Evolutionary conservation across 2,329 filamentous ascomycete species (phyloP), one percentile per base, ranked within the genome.

Genomic region (Coniochaeta sp.): DNA sequence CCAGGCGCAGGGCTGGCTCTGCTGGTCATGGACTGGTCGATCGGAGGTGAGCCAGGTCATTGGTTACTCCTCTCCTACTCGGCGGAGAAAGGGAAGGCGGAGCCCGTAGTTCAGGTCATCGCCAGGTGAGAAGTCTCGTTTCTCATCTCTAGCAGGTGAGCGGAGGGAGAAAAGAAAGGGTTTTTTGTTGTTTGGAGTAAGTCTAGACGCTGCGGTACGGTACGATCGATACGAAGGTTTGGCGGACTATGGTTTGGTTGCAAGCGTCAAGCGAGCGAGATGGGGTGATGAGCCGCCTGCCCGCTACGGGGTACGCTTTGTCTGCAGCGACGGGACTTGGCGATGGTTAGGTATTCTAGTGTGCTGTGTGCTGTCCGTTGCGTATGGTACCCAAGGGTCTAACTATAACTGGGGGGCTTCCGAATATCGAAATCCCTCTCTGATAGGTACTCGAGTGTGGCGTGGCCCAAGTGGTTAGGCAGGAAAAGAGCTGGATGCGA

Each of bases 1-100:
- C 74, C 72, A 68, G 47, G 26, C 24, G 47, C 47, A 52, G 47
- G 32, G 19, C 22, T 26, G 28, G 17, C 28, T 12, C 32, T 34
- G 26, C 58, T 57, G 60, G 59, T 55, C 59, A 59, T 62, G 59
- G 61, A 58, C 61, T 60, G 59, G 58, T 62, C 60, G 47, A 17
- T 52, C 47, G 24, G 12, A 12, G 47, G 30, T 30, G 24, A 30
- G 10, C 47, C 47, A 52, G 47, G 24, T 52, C 47, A 52, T 52
- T 52, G 47, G 19, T 47, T 24, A 24, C 19, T 47, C 42, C 42
- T 47, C 40, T 19, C 40, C 5, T 22, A n/a, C n/a, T n/a, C n/a
- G n/a, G n/a, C n/a, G 40, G 40, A 22, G 40, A 44, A 22, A 50
- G 8, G 24, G 24, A 16, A 50, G 24, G 9, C 6, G 47, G 24